Percentiles rank a stretch among this genome's conserved stretches.
Evolutionary conservation across 1,284 basidiomycete genomes (phyloP).

Genomic region (Cryptococcus sp.): DNA sequence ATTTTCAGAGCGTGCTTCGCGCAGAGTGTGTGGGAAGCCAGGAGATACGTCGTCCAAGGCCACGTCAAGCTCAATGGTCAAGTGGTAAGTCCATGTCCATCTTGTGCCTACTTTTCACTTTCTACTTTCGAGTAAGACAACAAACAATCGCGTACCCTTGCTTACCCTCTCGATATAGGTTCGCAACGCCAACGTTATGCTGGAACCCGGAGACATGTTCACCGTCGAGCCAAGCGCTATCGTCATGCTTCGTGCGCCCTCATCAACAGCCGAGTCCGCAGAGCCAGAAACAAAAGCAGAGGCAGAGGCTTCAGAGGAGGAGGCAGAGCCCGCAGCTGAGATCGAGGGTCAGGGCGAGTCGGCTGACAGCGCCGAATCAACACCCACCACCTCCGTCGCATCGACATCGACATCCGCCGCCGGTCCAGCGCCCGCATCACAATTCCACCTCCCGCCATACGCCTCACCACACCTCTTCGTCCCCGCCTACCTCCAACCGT

Average conservation of each 20-base stretch:
- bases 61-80: constrained; percentile 87
- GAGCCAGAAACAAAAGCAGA: constrained; percentile 20
- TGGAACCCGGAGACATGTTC: constrained; percentile 93
- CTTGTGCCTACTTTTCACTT: not conserved
- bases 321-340: constrained; percentile 13
- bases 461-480: constrained; percentile 92
- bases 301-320: constrained; percentile 11
- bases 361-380: constrained; percentile 17
- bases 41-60: constrained; percentile 82
- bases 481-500: constrained; percentile 91
- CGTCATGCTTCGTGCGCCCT: constrained; percentile 61
- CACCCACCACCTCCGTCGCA: constrained; percentile 23
- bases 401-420: constrained; percentile 23
- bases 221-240: constrained; percentile 82
- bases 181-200: constrained; percentile 79
- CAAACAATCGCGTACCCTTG: not conserved
- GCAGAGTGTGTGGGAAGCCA: constrained; percentile 84
- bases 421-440: constrained; percentile 23
- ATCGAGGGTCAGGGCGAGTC: constrained; percentile 15
- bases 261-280: constrained; percentile 28
- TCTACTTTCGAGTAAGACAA: not conserved
- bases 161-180: constrained; percentile 59
- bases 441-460: constrained; percentile 83
- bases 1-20: constrained; percentile 91
- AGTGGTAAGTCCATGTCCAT: constrained; percentile 62